phyloP scores from a whole-genome alignment of 2,329 filamentous ascomycete species.

The Aspergillus vadensis region DNA sequence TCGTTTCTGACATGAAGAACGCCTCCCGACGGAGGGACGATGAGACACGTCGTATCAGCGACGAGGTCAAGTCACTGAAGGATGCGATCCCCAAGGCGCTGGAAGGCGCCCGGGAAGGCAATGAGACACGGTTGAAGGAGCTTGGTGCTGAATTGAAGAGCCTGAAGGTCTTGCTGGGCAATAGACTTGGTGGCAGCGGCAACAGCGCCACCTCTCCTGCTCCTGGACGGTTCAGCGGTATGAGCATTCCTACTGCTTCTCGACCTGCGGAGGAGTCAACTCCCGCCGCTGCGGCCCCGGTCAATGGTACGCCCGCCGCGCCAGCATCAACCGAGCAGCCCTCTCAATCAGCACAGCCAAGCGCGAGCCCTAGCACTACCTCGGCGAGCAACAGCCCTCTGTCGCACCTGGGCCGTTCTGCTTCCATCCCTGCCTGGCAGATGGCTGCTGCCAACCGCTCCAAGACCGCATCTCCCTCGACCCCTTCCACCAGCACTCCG shows the following conservation, averaged over 20 bases:
- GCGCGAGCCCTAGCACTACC: conserved; percentile 34
- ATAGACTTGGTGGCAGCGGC: conserved; percentile 54
- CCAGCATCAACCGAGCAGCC: conserved; percentile 32
- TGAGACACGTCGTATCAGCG: conserved; percentile 79
- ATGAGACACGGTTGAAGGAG: conserved; percentile 79
- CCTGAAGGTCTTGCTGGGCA: conserved; percentile 80
- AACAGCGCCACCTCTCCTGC: conserved; percentile 32
- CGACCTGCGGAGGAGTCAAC: conserved; percentile 25
- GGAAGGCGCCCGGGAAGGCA: conserved; percentile 80
- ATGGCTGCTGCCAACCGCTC: conserved; percentile 65
- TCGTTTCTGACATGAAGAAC: conserved; percentile 78
- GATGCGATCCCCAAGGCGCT: conserved; percentile 86
- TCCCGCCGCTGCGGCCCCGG: conserved; percentile 24
- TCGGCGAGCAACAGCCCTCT: conserved; percentile 50
- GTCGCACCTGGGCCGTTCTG: conserved; percentile 52
- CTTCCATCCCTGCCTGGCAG: conserved; percentile 79
- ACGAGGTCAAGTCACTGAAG: conserved; percentile 81
- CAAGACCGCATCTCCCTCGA: conserved; percentile 37
- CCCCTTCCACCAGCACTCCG: conserved; percentile 21
- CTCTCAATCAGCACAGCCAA: conserved; percentile 30
- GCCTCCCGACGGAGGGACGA: conserved; percentile 81
- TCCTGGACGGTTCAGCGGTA: conserved; percentile 33
- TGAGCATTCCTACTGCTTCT: conserved; percentile 24
- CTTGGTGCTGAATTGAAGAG: conserved; percentile 86
- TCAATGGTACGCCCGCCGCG: conserved; percentile 31